Evolutionary conservation across 495 filamentous ascomycete genomes (phyloP), one percentile per base, ranked within the genome.

Genomic region (Collariella sp.): DNA sequence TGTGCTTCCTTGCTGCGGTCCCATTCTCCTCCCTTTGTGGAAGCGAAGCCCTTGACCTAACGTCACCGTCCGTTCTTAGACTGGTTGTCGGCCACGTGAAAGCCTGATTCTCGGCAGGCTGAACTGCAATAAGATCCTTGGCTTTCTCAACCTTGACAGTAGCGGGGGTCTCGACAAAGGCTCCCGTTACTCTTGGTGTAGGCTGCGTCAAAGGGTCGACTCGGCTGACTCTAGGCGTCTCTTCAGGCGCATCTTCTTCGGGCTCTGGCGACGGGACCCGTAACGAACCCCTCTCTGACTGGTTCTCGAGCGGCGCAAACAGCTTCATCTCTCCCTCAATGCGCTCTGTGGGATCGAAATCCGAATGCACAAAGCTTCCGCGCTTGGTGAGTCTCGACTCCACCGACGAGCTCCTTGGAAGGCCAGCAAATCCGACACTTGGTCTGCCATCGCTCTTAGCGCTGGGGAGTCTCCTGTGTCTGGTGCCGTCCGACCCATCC

Each of bases 241-340:
- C 69, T n/a, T 76, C 70, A 6, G 46, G 16, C 7, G 19, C 35
- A 15, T 65, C 66, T 5, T 55, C 55, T 22, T 72, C 68, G 6
- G 67, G 54, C 26, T 62, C 56, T 11, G 73, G 74, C 13, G 77
- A 80, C 1, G 70, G 70, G 16, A 69, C 73, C 39, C 76, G 72
- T 23, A 76, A 59, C 7, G 78, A 80, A 19, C 76, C 73, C 31
- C 66, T 72, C 55, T 81, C 77, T 9, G 78, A 81, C 36, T 76
- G 72, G 50, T 74, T 75, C 26, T 80, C 78, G 43, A 66, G 63
- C 0, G 75, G 74, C 11, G 77, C 78, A 51, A 81, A 81, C 2
- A 81, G 70, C 34, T 70, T 72, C 60, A 77, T 72, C 56, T 81
- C 78, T 15, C 69, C 73, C 38, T 77, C 67, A 19, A 81, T 81